A percentile compares a stretch with the other conserved stretches of the same genome.
phyloP scores from a whole-genome alignment of 495 filamentous ascomycete species.

The Xylaria nigripes region DNA sequence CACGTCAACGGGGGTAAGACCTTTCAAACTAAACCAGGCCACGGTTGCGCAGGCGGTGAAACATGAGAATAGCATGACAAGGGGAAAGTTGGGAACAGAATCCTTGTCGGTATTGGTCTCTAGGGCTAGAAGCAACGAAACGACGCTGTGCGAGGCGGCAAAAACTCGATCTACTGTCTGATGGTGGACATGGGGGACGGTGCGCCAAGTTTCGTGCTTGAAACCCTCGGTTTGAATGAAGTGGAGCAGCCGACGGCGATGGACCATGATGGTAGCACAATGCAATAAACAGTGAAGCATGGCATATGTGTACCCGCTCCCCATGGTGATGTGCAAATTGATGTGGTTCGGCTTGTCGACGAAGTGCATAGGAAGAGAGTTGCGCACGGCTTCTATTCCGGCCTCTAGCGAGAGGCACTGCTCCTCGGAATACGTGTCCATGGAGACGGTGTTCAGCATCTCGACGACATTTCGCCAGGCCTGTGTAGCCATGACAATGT shows the following conservation, averaged over 20 bases:
- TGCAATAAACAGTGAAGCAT: constrained; percentile 45
- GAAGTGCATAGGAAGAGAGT: constrained; percentile 39
- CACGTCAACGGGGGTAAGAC: constrained; percentile 36
- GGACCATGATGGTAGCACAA: constrained; percentile 44
- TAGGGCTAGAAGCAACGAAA: constrained; percentile 36
- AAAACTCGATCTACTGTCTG: constrained; percentile 40
- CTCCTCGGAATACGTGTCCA: constrained; percentile 38
- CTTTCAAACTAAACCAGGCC: constrained; percentile 43
- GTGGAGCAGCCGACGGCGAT: constrained; percentile 44
- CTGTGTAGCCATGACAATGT: constrained; percentile 44
- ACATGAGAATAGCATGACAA: constrained; percentile 46
- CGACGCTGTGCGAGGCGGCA: constrained; percentile 42
- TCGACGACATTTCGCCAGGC: constrained; percentile 45
- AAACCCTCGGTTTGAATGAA: constrained; percentile 39
- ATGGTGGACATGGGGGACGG: constrained; percentile 28
- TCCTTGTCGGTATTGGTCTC: constrained; percentile 43
- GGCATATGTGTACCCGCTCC: constrained; percentile 43
- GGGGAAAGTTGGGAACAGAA: constrained; percentile 39
- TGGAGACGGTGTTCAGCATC: constrained; percentile 41
- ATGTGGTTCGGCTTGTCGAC: constrained; percentile 44
- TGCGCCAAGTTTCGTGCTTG: constrained; percentile 38
- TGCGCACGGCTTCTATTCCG: constrained; percentile 38
- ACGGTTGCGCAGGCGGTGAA: constrained; percentile 45
- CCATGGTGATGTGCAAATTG: constrained; percentile 47
- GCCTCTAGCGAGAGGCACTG: constrained; percentile 35